Evolutionary conservation across 2,329 filamentous ascomycete genomes (phyloP).

Genomic region (Phoma herbarum): DNA sequence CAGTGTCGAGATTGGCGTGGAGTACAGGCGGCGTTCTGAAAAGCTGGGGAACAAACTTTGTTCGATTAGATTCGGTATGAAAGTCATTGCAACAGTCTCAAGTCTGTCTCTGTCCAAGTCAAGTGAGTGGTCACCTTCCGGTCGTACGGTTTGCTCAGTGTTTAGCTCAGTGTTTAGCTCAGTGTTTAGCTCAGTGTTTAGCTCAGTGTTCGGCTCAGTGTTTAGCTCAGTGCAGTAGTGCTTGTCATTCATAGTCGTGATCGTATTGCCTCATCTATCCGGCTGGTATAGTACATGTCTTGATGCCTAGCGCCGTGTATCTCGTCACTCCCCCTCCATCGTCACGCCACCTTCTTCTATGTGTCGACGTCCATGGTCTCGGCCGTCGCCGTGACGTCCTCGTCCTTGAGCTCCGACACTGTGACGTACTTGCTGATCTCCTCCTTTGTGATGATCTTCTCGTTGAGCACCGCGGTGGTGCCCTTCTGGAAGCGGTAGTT

Average conservation of each 20-base stretch:
- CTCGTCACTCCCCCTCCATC: neutral
- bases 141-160: no score
- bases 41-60: neutral
- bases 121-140: no score
- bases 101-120: no score
- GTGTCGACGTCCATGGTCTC: conserved; percentile 73
- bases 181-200: no score
- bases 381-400: conserved; percentile 66
- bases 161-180: no score
- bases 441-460: conserved; percentile 94
- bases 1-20: conserved; percentile 1
- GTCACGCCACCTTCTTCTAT: conserved; percentile 30
- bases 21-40: conserved; percentile 1
- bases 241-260: neutral
- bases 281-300: conserved; percentile 19
- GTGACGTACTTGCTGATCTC: conserved; percentile 95
- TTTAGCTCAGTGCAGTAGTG: conserved; percentile 1
- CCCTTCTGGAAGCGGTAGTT: conserved; percentile 91
- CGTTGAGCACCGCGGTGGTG: conserved; percentile 94
- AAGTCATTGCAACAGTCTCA: no score
- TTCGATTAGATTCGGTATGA: neutral
- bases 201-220: no score
- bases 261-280: conserved; percentile 20
- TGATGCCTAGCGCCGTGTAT: conserved; percentile 3
- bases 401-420: conserved; percentile 81